Conservation (phyloP, 2,329 filamentous ascomycete species). For the Xylogone sp. region DNA sequence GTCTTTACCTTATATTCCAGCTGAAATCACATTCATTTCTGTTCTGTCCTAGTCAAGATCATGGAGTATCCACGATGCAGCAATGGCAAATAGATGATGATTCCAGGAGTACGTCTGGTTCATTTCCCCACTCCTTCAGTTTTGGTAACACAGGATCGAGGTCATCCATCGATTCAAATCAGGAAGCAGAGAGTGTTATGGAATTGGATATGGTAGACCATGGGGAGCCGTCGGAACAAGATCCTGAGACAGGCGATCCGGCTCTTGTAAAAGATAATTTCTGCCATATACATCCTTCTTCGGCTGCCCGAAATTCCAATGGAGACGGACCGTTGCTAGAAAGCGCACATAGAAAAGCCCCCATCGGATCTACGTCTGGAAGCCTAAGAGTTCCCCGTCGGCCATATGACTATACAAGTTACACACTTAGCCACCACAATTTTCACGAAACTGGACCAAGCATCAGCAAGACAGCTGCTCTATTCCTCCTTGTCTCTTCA, state of each 20-base stretch:
- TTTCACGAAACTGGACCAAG: slow-evolving; percentile 36
- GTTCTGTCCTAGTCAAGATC: slow-evolving; percentile 68
- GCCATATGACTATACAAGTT: background rate
- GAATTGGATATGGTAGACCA: slow-evolving; percentile 34
- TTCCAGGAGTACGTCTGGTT: too few species aligned
- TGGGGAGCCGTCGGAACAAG: slow-evolving; percentile 37
- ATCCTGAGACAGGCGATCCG: background rate
- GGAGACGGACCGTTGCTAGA: background rate
- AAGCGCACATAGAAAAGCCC: too few species aligned
- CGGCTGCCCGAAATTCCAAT: too few species aligned
- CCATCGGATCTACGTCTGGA: background rate
- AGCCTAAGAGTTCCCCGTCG: background rate
- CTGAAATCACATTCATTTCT: slow-evolving; percentile 65
- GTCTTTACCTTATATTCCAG: slow-evolving; percentile 71
- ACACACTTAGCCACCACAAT: background rate
- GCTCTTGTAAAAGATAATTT: background rate
- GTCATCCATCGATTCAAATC: background rate
- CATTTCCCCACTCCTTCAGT: too few species aligned
- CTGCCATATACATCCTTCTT: too few species aligned
- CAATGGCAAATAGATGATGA: background rate
- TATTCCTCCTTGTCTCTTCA: slow-evolving; percentile 47
- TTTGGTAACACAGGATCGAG: too few species aligned
- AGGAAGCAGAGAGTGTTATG: background rate
- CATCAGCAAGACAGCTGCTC: background rate
- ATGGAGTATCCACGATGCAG: slow-evolving; percentile 43